A percentile compares a stretch with the other conserved stretches of the same genome.
Evolutionary conservation across 192 early-diverging fungal species (phyloP).

Genomic region (Chytriomyces hyalinus): DNA sequence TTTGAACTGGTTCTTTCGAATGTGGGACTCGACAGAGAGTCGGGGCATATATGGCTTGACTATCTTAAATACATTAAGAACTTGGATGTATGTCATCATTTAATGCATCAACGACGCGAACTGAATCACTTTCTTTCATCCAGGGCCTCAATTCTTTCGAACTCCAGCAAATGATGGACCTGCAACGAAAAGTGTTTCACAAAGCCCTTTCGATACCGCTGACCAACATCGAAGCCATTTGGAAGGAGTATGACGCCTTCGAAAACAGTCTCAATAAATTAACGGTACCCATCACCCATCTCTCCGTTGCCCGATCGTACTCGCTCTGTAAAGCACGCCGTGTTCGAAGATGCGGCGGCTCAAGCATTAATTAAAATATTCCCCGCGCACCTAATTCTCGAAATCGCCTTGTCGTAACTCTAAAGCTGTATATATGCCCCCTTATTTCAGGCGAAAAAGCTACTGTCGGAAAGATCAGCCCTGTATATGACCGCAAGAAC

Average conservation of each 20-base stretch:
- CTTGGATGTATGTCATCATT: slow-evolving; percentile 61
- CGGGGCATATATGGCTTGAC: slow-evolving; percentile 86
- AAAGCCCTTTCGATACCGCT: slow-evolving; percentile 86
- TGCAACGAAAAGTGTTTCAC: slow-evolving; percentile 82
- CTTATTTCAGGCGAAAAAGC: slow-evolving; percentile 78
- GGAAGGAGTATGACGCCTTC: slow-evolving; percentile 95
- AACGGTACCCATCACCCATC: slow-evolving; percentile 58
- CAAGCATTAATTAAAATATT: not conserved
- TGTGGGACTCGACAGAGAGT: slow-evolving; percentile 86
- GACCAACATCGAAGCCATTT: slow-evolving; percentile 87
- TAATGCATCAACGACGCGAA: not conserved
- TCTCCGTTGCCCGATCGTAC: not conserved
- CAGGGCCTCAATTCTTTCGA: slow-evolving; percentile 69
- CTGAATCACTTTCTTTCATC: not conserved
- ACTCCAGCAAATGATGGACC: slow-evolving; percentile 88
- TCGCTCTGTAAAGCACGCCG: not conserved
- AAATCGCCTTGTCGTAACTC: too few species aligned
- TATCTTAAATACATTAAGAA: slow-evolving; percentile 83
- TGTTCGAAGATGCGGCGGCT: not conserved
- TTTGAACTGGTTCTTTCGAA: slow-evolving; percentile 89
- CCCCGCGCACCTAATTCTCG: too few species aligned
- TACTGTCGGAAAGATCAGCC: slow-evolving; percentile 81
- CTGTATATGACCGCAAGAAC: slow-evolving; percentile 94
- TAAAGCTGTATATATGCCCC: too few species aligned
- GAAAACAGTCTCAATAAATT: slow-evolving; percentile 84